Evolutionary conservation across 805 yeast species (phyloP).

Genomic region (Lachancea meyersii): DNA sequence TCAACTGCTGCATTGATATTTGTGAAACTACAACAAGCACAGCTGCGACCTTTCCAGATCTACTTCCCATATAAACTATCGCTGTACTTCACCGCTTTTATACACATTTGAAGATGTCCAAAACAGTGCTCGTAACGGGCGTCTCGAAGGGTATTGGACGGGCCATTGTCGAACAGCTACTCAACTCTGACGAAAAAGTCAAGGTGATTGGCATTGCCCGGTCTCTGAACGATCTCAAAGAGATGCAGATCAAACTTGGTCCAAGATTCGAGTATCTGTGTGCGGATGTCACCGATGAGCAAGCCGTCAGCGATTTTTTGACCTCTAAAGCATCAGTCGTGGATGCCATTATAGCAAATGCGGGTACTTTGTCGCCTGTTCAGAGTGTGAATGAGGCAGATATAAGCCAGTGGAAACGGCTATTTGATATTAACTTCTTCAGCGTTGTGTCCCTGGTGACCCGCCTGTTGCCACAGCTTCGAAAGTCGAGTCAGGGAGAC

Average conservation of each 20-base stretch:
- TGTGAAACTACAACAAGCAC: too few relatives aligned
- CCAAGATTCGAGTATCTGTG: constrained; percentile 45
- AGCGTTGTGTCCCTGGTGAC: constrained; percentile 58
- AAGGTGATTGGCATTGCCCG: constrained; percentile 64
- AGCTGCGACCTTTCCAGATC: too few relatives aligned
- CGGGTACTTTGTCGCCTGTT: constrained; percentile 82
- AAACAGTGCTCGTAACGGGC: constrained; percentile 49
- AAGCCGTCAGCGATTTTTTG: constrained; percentile 33
- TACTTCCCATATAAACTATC: too few relatives aligned
- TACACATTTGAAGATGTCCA: too few relatives aligned
- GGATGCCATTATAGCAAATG: constrained; percentile 67
- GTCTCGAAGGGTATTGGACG: constrained; percentile 76
- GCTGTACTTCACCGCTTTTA: too few relatives aligned
- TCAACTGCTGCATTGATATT: neutral
- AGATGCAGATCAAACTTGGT: constrained; percentile 41
- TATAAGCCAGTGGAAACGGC: constrained; percentile 50
- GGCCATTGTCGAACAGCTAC: constrained; percentile 56
- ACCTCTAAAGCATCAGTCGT: constrained; percentile 48
- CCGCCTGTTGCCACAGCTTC: constrained; percentile 51
- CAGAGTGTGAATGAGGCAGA: constrained; percentile 37
- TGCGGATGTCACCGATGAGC: constrained; percentile 54
- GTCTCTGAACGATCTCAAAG: constrained; percentile 42
- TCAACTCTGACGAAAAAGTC: constrained; percentile 35
- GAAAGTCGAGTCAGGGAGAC: constrained; percentile 45
- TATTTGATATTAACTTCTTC: constrained; percentile 74